Evolutionary conservation across 306 rosid genomes (phyloP), one percentile per base, ranked within the genome.

Genomic region (Glycyrrhiza uralensis): DNA sequence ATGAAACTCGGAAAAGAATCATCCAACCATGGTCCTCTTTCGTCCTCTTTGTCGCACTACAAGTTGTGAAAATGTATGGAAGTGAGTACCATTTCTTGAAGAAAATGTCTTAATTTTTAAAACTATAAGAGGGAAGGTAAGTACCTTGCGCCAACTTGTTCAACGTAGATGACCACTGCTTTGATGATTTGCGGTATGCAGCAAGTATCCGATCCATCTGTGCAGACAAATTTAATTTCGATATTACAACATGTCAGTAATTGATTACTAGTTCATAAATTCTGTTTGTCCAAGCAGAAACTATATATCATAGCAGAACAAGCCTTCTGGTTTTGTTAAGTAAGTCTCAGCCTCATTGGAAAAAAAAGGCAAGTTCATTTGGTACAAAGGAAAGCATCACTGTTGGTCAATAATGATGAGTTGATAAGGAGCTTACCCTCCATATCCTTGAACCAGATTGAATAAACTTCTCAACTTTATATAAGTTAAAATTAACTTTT

Each of bases 21-120:
- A 91, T 77, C 96, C 98, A 74, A 93, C 90, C 98, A 93, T 93
- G 78, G 96, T 90, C 84, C 93, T 88, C 87, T 93, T 90, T 33
- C 93, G 86, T 60, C 98, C 94, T 81, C 96, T 86, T 79, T 90
- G 93, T 67, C 98, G 83, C 85, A 90, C 96, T 93, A 81, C 64
- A 75, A 64, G 54, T 75, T n/a, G 70, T 28, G 28, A 66, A 72
- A 30, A 79, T 2, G 50, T n/a, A 13, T 35, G 51, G 19, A 79
- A 51, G 49, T 24, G 4, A 30, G 69, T 9, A 49, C 26, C 0
- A 44, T 17, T 62, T 51, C 10, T 60, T 29, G 19, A 47, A 55
- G 69, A 56, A 75, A 56, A 13, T 10, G 12, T 57, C 42, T 38
- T 10, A 32, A 76, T 13, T 32, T 17, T 23, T 9, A 75, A 60